Percentiles rank a stretch among this genome's conserved stretches.
Conservation (phyloP, 139 green algal species). For the Chlamydomonas applanata region DNA sequence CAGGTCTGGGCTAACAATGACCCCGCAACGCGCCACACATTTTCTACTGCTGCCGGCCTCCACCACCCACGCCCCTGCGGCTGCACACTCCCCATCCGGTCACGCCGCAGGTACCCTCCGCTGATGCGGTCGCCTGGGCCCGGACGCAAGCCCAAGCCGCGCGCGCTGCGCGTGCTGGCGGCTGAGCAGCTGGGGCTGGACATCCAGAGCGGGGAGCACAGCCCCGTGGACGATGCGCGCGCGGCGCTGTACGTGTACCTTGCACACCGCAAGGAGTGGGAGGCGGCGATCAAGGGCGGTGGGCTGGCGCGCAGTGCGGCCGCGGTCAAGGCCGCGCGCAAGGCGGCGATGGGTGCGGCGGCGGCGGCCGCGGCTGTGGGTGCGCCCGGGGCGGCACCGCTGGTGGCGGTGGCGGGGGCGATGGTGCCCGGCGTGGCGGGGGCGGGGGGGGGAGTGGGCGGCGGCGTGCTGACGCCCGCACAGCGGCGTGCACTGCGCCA, state of each 20-base stretch:
- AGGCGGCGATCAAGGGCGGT: not conserved
- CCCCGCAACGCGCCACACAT: too few species aligned
- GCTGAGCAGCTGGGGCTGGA: conserved; percentile 57
- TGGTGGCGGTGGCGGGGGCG: too few species aligned
- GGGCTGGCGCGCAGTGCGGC: not conserved
- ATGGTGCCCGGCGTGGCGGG: too few species aligned
- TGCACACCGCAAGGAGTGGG: conserved; percentile 38
- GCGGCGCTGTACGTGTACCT: conserved; percentile 74
- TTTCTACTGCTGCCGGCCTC: too few species aligned
- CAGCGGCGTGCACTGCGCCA: too few species aligned
- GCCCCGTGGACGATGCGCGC: conserved; percentile 60
- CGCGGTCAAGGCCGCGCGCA: not conserved
- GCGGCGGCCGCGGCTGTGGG: not conserved
- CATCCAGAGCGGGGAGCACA: conserved; percentile 58
- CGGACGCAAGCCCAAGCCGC: conserved; percentile 35
- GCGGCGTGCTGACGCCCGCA: too few species aligned
- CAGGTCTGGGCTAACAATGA: too few species aligned
- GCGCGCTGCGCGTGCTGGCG: conserved; percentile 61
- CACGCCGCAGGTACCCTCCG: conserved; percentile 68
- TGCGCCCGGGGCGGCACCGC: not conserved
- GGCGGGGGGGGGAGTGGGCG: too few species aligned
- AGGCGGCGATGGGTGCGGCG: not conserved
- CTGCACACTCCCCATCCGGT: too few species aligned
- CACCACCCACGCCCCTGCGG: too few species aligned
- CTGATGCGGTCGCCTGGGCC: conserved; percentile 55